These are phyloP conservation scores for Tuber calosporum DNA, from an alignment of 495 filamentous ascomycete genomes.

Conservation along the genomic window DNA sequence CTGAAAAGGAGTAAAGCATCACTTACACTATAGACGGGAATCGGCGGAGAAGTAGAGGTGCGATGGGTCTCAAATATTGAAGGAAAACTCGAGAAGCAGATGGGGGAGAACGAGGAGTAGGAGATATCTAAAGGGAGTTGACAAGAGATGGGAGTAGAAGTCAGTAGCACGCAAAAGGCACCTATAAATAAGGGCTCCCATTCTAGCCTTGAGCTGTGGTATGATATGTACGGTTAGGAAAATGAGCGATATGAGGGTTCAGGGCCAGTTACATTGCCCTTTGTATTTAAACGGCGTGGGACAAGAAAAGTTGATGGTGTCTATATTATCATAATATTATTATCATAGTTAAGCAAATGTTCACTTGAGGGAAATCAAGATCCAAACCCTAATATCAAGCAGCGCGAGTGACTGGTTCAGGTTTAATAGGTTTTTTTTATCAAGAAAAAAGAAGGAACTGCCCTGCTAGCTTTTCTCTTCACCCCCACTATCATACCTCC, in stretches of 20 bases:
- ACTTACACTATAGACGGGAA: neutral
- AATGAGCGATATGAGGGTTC: neutral
- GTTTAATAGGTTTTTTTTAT: neutral
- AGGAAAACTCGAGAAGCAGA: neutral
- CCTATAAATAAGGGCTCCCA: neutral
- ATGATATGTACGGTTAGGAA: neutral
- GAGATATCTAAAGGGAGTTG: neutral
- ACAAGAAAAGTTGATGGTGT: too few species aligned
- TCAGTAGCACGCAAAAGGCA: neutral
- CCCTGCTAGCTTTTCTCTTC: neutral
- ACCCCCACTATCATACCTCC: neutral
- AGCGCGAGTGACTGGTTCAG: neutral
- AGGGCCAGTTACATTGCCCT: neutral
- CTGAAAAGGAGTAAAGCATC: neutral
- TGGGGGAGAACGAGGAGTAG: neutral
- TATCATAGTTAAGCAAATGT: too few species aligned
- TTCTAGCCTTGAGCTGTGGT: neutral
- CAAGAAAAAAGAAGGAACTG: too few species aligned
- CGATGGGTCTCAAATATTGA: neutral
- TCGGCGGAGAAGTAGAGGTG: neutral
- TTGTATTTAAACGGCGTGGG: too few species aligned
- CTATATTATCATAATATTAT: too few species aligned
- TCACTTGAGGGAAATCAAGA: too few species aligned
- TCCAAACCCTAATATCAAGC: too few species aligned
- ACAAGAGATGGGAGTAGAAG: neutral